Evolutionary conservation across 208 protist species (phyloP), one percentile per base, ranked within the genome.

Genomic region (Trypanosomatidae sp.): DNA sequence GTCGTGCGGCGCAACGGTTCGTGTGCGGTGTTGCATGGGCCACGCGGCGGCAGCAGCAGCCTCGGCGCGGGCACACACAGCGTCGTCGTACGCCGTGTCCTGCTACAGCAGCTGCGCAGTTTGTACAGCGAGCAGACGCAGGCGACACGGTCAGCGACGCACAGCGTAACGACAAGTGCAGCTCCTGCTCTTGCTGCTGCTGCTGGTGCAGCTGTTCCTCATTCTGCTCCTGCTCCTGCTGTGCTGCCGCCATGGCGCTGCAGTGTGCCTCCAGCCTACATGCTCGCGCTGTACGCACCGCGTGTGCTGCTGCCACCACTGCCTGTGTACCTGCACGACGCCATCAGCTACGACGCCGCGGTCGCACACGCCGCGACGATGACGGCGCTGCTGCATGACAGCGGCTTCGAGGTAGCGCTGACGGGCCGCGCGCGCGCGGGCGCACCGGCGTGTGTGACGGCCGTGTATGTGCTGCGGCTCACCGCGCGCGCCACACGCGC

Each of bases 321-420:
- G 7, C 56, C 39, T 0, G 6, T 3, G 1, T 20, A 40, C 7
- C n/a, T 48, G 4, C 62, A 65, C 43, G 63, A 76, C 48, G 33
- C 48, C 8, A 44, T 90, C 16, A 60, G 33, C 33, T 83, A 80
- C 55, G 80, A 76, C 32, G 74, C 72, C 6, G 74, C 69, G 3
- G 44, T 57, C 19, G 48, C 46, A 16, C 80, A 90, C 50, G 40
- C 55, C 15, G 18, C 33, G 25, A 13, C 61, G 15, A 16, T 90
- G 33, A 19, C 33, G 19, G 23, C 30, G 19, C 39, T 71, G 30
- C 55, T 90, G 16, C 30, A 26, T 7, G 57, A 67, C 10, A 66
- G 66, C 37, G 75, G 75, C 15, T 46, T 74, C 15, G 27, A 47
- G n/a, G 66, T 84, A 28, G 33, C 61, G 30, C 28, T 78, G 27